Evolutionary conservation across 2,329 filamentous ascomycete species (phyloP), one percentile per base, ranked within the genome.

Genomic region (Trichoderma sp.): DNA sequence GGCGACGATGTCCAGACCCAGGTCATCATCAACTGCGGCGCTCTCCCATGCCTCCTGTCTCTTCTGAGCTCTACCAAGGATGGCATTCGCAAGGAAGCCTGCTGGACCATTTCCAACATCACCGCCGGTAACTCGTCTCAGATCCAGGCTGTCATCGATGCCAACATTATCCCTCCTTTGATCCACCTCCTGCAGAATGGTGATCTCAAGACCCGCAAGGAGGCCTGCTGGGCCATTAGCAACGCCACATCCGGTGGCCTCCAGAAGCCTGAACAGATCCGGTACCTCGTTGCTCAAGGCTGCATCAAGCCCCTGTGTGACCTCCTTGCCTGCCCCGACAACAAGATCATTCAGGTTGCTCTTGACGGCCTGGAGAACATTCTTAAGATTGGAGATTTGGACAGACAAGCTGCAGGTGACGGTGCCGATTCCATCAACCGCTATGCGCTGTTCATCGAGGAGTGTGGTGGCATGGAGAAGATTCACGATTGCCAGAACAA

Each of bases 401-500:
- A 99, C 85, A 98, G 97, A 88, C 94, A 98, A 84, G 89, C 94
- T 74, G 89, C 91, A 74, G 92, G 91, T 77, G 91, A 91, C 71
- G 90, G 89, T 72, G 85, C 88, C 67, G 92, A 95, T 75, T 89
- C 90, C 65, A 94, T 99, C 85, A 99, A 99, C 90, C 92, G 93
- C 76, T 99, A 97, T 79, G 96, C 96, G 61, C 89, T 99, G 75
- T 98, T 97, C 84, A 99, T 99, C 76, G 96, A 99, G 85, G 96
- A 99, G 84, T 97, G 95, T 77, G 94, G 94, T 79, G 96, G 96
- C 76, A 99, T 99, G 96, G 96, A 98, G 87, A 98, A 98, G 91
- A 98, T 99, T 77, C 96, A 99, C 85, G 95, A 98, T 78, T 98
- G 96, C 89, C 96, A 99, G 87, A 98, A 97, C 87, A 99, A 99